phyloP scores from a whole-genome alignment of 306 rosid species.

The Erythrophleum fordii region DNA sequence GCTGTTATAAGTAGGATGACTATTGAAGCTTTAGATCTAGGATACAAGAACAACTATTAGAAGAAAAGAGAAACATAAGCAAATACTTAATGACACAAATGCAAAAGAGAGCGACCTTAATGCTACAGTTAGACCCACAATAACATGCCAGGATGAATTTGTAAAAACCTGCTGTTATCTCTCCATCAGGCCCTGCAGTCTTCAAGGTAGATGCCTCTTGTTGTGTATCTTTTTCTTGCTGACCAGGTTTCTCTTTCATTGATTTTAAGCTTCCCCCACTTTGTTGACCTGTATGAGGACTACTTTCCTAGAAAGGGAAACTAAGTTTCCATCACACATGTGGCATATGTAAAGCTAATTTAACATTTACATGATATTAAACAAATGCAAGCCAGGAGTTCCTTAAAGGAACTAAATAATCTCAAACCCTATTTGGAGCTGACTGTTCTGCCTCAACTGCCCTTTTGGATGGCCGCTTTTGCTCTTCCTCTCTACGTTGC shows the following conservation, averaged over 20 bases:
- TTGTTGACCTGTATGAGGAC: slow-evolving; percentile 60
- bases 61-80: slow-evolving; percentile 31
- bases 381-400: slow-evolving; percentile 24
- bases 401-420: slow-evolving; percentile 29
- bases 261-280: slow-evolving; percentile 62
- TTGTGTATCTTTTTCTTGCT: slow-evolving; percentile 51
- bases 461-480: slow-evolving; percentile 55
- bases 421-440: slow-evolving; percentile 50
- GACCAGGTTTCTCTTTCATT: slow-evolving; percentile 57
- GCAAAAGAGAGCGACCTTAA: slow-evolving; percentile 13
- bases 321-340: slow-evolving; percentile 6
- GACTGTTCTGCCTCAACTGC: slow-evolving; percentile 55
- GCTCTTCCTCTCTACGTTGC: slow-evolving; percentile 64
- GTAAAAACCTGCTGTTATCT: slow-evolving; percentile 60
- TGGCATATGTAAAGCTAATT: slow-evolving; percentile 21
- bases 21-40: slow-evolving; percentile 24
- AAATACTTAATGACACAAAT: slow-evolving; percentile 15
- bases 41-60: slow-evolving; percentile 15
- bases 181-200: slow-evolving; percentile 62
- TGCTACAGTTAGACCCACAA: slow-evolving; percentile 15
- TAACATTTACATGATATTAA: slow-evolving; percentile 5
- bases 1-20: slow-evolving; percentile 9
- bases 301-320: slow-evolving; percentile 52
- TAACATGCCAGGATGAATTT: slow-evolving; percentile 33
- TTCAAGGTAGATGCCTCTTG: slow-evolving; percentile 56